Evolutionary conservation across 2,329 filamentous ascomycete genomes (phyloP).

Genomic region (Corniculantispora saksenae): DNA sequence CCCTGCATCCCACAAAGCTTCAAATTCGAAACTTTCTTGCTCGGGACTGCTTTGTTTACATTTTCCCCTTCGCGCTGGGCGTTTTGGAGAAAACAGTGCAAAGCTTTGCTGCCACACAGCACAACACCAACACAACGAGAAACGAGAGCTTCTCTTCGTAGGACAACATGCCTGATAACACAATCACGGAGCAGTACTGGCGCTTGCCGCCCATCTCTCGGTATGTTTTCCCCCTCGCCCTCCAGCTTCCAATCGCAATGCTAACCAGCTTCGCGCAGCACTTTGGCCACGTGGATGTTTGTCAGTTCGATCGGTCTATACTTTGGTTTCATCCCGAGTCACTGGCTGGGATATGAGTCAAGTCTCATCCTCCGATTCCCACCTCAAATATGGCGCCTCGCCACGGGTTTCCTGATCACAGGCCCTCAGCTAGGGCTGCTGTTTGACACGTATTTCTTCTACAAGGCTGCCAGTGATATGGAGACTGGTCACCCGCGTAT

Average conservation of each 20-base stretch:
- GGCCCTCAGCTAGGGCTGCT: constrained; percentile 51
- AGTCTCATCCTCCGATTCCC: constrained; percentile 53
- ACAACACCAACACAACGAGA: constrained; percentile 5
- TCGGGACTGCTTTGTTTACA: constrained; percentile 16
- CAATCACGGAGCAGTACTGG: constrained; percentile 38
- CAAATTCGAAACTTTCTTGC: constrained; percentile 18
- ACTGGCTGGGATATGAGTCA: constrained; percentile 54
- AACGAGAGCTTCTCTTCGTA: constrained; percentile 18
- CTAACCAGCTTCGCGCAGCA: constrained; percentile 21
- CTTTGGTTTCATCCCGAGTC: constrained; percentile 51
- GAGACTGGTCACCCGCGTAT: constrained; percentile 75
- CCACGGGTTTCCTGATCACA: constrained; percentile 45
- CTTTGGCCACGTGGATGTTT: constrained; percentile 18
- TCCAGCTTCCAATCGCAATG: background rate
- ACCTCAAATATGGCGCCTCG: constrained; percentile 46
- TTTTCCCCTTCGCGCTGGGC: constrained; percentile 21
- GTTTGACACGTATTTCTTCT: constrained; percentile 75
- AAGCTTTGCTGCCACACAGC: background rate
- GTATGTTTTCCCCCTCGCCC: constrained; percentile 31
- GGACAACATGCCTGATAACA: constrained; percentile 19
- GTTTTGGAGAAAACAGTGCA: constrained; percentile 6
- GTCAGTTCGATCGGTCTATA: constrained; percentile 61
- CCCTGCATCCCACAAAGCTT: constrained; percentile 11
- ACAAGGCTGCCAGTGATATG: constrained; percentile 72
- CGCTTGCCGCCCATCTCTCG: constrained; percentile 43